Base-by-base conservation (phyloP, 768 basidiomycete genomes). In the Russula dissimulans region DNA sequence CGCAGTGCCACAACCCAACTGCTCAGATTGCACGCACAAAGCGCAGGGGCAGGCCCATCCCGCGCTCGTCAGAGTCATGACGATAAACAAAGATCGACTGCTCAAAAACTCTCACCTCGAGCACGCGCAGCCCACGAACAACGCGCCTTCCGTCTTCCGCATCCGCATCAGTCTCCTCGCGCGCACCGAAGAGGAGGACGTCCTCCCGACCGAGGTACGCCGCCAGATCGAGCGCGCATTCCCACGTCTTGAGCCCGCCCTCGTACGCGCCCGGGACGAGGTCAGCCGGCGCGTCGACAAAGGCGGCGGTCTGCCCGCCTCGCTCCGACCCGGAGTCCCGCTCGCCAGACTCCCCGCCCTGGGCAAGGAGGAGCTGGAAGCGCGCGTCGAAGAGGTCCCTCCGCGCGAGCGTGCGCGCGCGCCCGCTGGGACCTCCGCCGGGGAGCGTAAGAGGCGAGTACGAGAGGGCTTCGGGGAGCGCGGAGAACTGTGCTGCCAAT, bases 171-270 rank as follows among this genome's bases (percentile, higher is more conserved):
- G 10, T 10, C 34, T 26, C 22, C 22, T 26, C 22, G 22, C 22
- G 22, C 22, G 22, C 22, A 26, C 22, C 22, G 22, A 26, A 26
- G 22, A 26, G 22, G 9, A 54, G 22, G 15, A 46, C 49, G 11
- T 61, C 55, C 47, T 71, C 66, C 55, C 71, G 66, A 56, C 78
- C 74, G 12, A 90, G 74, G 65, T 85, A 87, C 38, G 81, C 77
- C 0, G 89, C 89, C 3, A 98, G 77, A 71, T 98, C 95, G 14
- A 94, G 72, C 50, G 90, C 89, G 65, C 92, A 95, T 71, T 99
- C 95, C 95, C 95, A 99, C 2, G 94, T 97, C 73, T 98, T 97
- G 54, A 98, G 71, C 5, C 95, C 95, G 22, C 95, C 95, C 74
- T 99, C 95, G 66, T 99, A 98, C 0, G 93, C 78, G 1, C 93